These are phyloP conservation scores for Coniophora puteana DNA, from an alignment of 1,284 basidiomycete genomes.

Conservation along the genomic window DNA sequence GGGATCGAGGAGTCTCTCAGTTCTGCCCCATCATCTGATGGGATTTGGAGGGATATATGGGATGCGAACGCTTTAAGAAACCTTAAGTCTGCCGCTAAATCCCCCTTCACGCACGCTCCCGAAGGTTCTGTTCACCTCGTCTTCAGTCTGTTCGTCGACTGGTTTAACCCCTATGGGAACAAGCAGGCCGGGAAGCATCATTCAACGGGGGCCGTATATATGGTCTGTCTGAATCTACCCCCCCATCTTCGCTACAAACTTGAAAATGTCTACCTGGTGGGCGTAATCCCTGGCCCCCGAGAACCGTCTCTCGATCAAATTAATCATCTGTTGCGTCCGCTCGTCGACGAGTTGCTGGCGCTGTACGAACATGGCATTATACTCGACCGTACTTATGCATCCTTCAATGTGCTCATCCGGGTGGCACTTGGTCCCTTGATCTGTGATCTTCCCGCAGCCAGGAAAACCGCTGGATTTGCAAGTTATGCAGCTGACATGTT, in stretches of 20 bases:
- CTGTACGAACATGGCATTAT: conserved; percentile 17
- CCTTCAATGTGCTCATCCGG: conserved; percentile 7
- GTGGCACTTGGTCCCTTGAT: conserved; percentile 20
- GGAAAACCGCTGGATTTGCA: conserved; percentile 19
- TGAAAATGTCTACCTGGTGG: conserved; percentile 24
- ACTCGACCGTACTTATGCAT: conserved; percentile 11
- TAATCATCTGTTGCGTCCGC: conserved; percentile 17
- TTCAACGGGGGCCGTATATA: conserved; percentile 17
- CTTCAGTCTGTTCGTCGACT: conserved; percentile 18
- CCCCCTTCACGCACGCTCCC: conserved; percentile 5
- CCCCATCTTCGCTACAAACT: conserved; percentile 17
- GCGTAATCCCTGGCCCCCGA: conserved; percentile 23
- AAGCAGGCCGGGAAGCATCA: conserved; percentile 14
- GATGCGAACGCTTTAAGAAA: conserved; percentile 8
- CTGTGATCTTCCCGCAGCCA: conserved; percentile 22
- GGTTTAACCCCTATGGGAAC: conserved; percentile 21
- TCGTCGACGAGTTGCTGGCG: conserved; percentile 16
- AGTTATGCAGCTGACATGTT: conserved; percentile 19
- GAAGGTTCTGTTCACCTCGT: conserved; percentile 7
- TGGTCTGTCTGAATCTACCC: conserved; percentile 25
- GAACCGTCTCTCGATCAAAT: conserved; percentile 15
- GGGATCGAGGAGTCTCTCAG: no score
- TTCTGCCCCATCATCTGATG: no score
- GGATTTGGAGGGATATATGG: conserved; percentile 3
- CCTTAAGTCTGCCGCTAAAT: conserved; percentile 12